Conservation (phyloP, 768 basidiomycete species). For the Lactarius vividus region DNA sequence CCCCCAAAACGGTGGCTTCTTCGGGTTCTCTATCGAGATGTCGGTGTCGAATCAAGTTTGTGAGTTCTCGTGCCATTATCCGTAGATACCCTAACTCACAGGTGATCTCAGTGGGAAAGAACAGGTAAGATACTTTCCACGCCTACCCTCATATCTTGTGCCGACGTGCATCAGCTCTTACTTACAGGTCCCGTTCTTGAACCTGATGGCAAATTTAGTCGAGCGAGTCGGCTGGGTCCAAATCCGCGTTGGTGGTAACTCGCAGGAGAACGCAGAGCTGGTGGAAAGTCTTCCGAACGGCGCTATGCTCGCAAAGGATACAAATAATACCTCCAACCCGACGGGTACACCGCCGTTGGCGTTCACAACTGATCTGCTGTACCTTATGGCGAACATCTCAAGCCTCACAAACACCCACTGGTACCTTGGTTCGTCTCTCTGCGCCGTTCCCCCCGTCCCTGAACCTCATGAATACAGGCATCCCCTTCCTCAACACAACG, state of each 20-base stretch:
- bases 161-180: constrained; percentile 39
- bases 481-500: constrained; percentile 63
- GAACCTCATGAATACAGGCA: constrained; percentile 33
- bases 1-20: constrained; percentile 51
- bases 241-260: constrained; percentile 76
- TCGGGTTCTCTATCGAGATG: constrained; percentile 76
- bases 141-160: background rate
- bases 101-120: constrained; percentile 48
- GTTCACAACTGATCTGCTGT: constrained; percentile 63
- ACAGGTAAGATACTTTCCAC: constrained; percentile 27
- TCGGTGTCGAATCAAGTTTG: constrained; percentile 67
- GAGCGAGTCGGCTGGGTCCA: constrained; percentile 59
- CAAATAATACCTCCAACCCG: constrained; percentile 39
- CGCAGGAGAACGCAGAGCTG: constrained; percentile 61
- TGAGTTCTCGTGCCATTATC: constrained; percentile 37
- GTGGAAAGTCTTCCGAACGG: constrained; percentile 50
- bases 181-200: constrained; percentile 65
- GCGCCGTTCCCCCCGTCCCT: background rate
- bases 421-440: constrained; percentile 48
- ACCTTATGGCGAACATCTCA: constrained; percentile 61
- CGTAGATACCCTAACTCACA: background rate
- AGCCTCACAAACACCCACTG: constrained; percentile 56
- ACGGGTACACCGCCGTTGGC: constrained; percentile 68
- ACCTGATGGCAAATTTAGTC: constrained; percentile 68
- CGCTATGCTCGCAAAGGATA: constrained; percentile 51